Conservation (phyloP, 2,329 filamentous ascomycete species). For the Penicillium sp. region DNA sequence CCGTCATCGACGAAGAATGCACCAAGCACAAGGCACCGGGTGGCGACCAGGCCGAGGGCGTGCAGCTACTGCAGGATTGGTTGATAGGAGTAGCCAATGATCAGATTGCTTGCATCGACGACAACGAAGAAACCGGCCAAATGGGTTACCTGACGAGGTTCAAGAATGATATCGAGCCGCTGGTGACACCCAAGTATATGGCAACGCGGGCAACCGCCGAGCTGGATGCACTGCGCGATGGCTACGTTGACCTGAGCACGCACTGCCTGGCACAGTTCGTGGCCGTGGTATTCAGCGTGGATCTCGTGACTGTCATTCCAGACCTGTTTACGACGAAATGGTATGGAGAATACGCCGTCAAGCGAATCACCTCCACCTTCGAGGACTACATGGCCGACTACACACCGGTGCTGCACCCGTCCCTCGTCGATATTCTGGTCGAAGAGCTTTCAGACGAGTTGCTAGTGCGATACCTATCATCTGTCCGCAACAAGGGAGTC, state of each 20-base stretch:
- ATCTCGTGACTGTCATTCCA: conserved; percentile 78
- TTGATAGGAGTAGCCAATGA: conserved; percentile 96
- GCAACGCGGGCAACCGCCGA: conserved; percentile 69
- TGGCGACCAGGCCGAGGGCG: conserved; percentile 58
- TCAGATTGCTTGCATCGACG: conserved; percentile 97
- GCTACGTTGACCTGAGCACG: conserved; percentile 91
- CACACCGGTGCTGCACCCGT: conserved; percentile 76
- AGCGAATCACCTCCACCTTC: conserved; percentile 90
- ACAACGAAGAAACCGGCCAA: conserved; percentile 71
- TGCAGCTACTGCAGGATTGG: conserved; percentile 81
- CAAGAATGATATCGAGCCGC: conserved; percentile 74
- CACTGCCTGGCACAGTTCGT: conserved; percentile 89
- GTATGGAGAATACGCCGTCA: conserved; percentile 85
- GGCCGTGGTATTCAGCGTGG: conserved; percentile 80
- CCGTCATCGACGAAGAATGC: conserved; percentile 82
- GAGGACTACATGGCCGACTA: conserved; percentile 94
- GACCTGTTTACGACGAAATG: conserved; percentile 90
- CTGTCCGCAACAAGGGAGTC: conserved; percentile 83
- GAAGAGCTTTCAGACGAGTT: conserved; percentile 93
- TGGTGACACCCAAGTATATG: conserved; percentile 78
- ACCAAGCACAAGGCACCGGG: conserved; percentile 63
- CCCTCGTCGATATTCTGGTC: conserved; percentile 84
- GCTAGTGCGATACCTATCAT: conserved; percentile 76
- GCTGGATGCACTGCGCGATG: conserved; percentile 73
- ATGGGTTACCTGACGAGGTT: conserved; percentile 84